phyloP scores from a whole-genome alignment of 352 stramenopile genomes.

The Phytophthora constricta region DNA sequence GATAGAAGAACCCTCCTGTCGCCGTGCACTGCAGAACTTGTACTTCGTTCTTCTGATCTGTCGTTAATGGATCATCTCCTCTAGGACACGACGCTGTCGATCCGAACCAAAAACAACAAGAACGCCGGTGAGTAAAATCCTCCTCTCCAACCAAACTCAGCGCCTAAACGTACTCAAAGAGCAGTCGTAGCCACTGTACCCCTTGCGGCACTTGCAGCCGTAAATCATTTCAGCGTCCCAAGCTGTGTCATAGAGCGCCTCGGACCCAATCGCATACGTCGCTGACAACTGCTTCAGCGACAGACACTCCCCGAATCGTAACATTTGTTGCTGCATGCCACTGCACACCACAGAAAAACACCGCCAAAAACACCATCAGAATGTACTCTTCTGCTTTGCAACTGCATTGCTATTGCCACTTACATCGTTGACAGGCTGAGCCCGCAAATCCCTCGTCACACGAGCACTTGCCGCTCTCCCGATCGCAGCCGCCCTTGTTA shows the following conservation, averaged over 20 bases:
- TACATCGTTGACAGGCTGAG: slow-evolving; percentile 72
- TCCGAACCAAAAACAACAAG: background rate
- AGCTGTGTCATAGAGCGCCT: slow-evolving; percentile 53
- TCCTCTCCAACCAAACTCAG: background rate
- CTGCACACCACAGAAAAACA: too few relatives aligned
- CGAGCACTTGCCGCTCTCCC: slow-evolving; percentile 49
- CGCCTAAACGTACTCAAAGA: slow-evolving; percentile 48
- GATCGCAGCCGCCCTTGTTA: slow-evolving; percentile 75
- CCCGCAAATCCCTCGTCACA: slow-evolving; percentile 80
- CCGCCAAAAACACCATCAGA: too few relatives aligned
- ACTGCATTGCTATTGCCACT: slow-evolving; percentile 17
- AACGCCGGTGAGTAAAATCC: too few relatives aligned
- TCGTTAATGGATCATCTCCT: slow-evolving; percentile 90
- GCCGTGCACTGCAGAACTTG: slow-evolving; percentile 85
- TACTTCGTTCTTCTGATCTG: slow-evolving; percentile 83
- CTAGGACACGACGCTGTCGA: slow-evolving; percentile 70
- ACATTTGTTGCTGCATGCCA: slow-evolving; percentile 58
- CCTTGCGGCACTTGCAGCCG: slow-evolving; percentile 88
- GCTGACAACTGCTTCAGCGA: slow-evolving; percentile 69
- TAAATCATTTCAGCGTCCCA: slow-evolving; percentile 87
- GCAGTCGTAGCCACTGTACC: slow-evolving; percentile 87
- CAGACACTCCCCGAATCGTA: slow-evolving; percentile 62
- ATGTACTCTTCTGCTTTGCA: too few relatives aligned
- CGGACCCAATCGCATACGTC: slow-evolving; percentile 47
- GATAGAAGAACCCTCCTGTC: slow-evolving; percentile 63